A percentile compares a stretch with the other conserved stretches of the same genome.
Conservation (phyloP, 1,284 basidiomycete genomes). For the Trichosporon sp. region DNA sequence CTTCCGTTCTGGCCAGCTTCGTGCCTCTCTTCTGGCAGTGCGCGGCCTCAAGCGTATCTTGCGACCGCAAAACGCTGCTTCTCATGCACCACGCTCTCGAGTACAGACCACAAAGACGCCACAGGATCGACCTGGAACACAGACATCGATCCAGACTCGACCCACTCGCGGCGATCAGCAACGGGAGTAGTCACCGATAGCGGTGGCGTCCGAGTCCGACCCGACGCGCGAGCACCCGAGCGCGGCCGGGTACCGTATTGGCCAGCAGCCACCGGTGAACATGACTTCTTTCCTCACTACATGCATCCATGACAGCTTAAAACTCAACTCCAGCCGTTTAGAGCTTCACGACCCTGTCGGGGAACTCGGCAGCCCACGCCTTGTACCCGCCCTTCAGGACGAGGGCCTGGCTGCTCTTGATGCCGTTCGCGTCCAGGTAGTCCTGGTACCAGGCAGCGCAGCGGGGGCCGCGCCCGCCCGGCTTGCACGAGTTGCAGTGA, state of each 20-base stretch:
- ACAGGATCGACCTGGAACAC: not conserved
- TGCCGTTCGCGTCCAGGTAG: conserved; percentile 24
- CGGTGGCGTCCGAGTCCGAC: conserved; percentile 1
- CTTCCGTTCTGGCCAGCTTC: too few species aligned
- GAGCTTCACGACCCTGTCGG: conserved; percentile 16
- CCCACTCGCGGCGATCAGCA: not conserved
- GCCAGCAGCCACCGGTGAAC: not conserved
- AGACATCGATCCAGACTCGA: not conserved
- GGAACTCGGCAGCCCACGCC: conserved; percentile 17
- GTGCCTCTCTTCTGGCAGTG: too few species aligned
- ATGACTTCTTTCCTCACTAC: not conserved
- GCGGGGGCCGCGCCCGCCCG: conserved; percentile 36
- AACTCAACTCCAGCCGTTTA: not conserved
- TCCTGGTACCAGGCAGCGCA: conserved; percentile 45
- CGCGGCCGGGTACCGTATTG: not conserved
- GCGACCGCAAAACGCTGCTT: too few species aligned
- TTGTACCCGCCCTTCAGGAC: conserved; percentile 44
- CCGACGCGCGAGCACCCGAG: not conserved
- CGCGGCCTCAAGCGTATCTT: too few species aligned
- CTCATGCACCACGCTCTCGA: too few species aligned
- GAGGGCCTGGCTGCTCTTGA: conserved; percentile 16
- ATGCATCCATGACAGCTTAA: not conserved
- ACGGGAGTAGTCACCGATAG: not conserved
- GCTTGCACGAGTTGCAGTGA: conserved; percentile 38
- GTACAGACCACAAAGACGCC: not conserved